Evolutionary conservation across 768 basidiomycete species (phyloP).

Genomic region (Cyathus striatus): DNA sequence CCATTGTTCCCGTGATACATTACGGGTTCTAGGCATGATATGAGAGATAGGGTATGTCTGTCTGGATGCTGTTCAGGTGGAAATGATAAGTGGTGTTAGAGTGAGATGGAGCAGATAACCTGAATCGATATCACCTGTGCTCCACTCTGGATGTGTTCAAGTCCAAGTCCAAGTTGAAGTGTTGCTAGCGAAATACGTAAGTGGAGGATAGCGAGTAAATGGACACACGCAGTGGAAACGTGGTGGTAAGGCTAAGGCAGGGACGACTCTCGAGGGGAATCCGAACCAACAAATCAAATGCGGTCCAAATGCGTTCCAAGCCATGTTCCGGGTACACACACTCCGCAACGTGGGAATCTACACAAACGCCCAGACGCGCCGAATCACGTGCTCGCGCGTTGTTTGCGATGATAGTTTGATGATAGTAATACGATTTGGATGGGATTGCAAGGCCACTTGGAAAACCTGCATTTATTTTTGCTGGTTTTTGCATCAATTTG

Average conservation of each 20-base stretch:
- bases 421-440: no score
- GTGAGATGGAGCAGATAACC: not conserved
- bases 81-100: not conserved
- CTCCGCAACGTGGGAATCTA: not conserved
- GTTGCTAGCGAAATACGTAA: no score
- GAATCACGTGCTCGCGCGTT: not conserved
- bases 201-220: not conserved
- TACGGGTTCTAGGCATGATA: conserved; percentile 22
- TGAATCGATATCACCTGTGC: not conserved
- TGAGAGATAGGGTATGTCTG: not conserved
- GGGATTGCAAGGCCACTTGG: no score
- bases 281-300: not conserved
- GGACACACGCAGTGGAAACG: not conserved
- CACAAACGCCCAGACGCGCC: not conserved
- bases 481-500: no score
- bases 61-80: not conserved
- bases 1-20: conserved; percentile 22
- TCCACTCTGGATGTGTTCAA: not conserved
- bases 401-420: no score
- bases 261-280: not conserved
- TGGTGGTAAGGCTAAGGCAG: not conserved
- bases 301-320: not conserved
- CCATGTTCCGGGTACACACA: not conserved
- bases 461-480: no score
- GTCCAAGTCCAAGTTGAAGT: not conserved